phyloP scores from a whole-genome alignment of 345 rosid genomes.

The Brassica incana region DNA sequence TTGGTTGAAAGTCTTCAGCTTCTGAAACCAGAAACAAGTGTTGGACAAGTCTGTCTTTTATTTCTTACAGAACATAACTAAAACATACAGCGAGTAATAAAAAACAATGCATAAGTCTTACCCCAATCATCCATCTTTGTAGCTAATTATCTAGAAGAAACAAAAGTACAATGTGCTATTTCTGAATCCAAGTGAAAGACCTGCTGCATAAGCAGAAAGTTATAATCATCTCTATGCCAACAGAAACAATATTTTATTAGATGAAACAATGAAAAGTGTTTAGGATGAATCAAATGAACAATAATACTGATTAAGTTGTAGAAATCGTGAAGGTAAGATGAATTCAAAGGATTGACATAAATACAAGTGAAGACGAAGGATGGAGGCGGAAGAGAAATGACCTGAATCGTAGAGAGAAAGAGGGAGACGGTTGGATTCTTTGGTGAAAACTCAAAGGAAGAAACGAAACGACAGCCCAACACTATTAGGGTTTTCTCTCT shows the following conservation, averaged over 20 bases:
- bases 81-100: neutral
- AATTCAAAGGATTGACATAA: neutral
- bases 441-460: neutral
- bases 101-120: neutral
- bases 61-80: neutral
- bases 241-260: neutral
- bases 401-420: neutral
- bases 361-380: neutral
- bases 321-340: neutral
- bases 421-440: too few species aligned
- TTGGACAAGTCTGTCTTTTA: neutral
- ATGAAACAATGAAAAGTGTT: too few species aligned
- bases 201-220: neutral
- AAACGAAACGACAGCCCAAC: neutral
- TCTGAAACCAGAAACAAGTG: constrained; percentile 44
- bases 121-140: neutral
- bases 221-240: neutral
- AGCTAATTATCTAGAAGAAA: neutral
- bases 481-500: neutral
- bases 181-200: neutral
- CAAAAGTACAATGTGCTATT: neutral
- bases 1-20: constrained; percentile 60
- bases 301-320: neutral
- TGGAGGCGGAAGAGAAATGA: neutral
- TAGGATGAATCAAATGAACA: too few species aligned